Base-by-base conservation (phyloP, 1,284 basidiomycete genomes). In the Porodaedalea pini region DNA sequence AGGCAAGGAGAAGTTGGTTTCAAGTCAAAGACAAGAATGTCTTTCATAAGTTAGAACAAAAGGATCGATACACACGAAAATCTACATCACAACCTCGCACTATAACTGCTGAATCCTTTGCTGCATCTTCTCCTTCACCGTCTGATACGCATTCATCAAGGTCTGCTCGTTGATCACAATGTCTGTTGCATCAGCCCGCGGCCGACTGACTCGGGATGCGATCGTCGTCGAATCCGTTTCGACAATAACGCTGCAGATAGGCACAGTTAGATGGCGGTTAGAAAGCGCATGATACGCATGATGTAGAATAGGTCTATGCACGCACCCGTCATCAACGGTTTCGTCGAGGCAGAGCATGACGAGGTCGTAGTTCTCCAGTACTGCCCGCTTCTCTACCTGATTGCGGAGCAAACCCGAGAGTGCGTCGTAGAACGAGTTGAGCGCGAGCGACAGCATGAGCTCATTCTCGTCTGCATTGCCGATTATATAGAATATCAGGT, bases 121-220 rank as follows among this genome's bases (percentile, higher is more conserved):
- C 63, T 83, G 79, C 67, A 89, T 79, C 71, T 81, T 79, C 69
- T 94, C 92, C 72, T 88, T 90, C 65, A 97, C 85, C 2, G 90
- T 93, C 70, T 93, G 90, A 74, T 94, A 93, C 36, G 93, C 93
- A 68, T 79, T 94, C 81, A 96, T 80, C 61, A 97, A 79, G 3
- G 93, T 96, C 75, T 98, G 94, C 74, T 99, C 97, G 79, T 98
- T 99, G 80, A 99, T 97, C 62, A 97, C 91, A 63, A 99, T 97
- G 67, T 98, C 95, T 40, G 90, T 90, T 55, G 92, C 89, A 71
- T 99, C 97, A 17, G 95, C 88, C 66, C 86, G 87, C 49, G 97
- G 92, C 64, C 95, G 78, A 64, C 92, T 96, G 49, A 99, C 97
- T 58, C 97, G 79, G 34, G 94, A 94, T 0, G 95, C 94, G 67